A percentile compares a stretch with the other conserved stretches of the same genome.
phyloP scores from a whole-genome alignment of 352 stramenopile species.

The Pythium guiyangense region DNA sequence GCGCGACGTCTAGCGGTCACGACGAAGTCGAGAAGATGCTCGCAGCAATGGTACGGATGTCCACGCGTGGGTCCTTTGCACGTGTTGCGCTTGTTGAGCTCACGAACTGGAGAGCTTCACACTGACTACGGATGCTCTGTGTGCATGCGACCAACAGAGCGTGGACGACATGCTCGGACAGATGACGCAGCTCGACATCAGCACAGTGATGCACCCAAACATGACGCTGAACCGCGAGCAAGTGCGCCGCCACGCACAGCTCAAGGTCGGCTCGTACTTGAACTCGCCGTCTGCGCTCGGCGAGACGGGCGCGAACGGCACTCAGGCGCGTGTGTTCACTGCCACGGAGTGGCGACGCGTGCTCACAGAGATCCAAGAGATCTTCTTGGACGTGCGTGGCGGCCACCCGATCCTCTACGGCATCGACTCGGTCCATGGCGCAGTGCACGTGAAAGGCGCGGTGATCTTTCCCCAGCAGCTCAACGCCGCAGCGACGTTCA shows the following conservation, averaged over 20 bases:
- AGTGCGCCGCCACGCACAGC: conserved; percentile 60
- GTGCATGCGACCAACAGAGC: conserved; percentile 6
- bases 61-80: background rate
- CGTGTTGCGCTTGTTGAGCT: background rate
- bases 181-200: conserved; percentile 91
- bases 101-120: background rate
- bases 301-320: conserved; percentile 22
- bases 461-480: conserved; percentile 88
- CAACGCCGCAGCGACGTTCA: conserved; percentile 87
- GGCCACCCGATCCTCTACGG: conserved; percentile 81
- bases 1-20: background rate
- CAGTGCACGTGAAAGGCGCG: conserved; percentile 80
- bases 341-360: conserved; percentile 65
- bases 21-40: conserved; percentile 8
- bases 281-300: conserved; percentile 58
- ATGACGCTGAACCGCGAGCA: conserved; percentile 53
- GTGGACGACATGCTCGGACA: conserved; percentile 74
- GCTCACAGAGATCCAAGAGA: conserved; percentile 72
- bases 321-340: conserved; percentile 31
- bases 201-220: conserved; percentile 63
- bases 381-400: conserved; percentile 55
- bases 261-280: conserved; percentile 88
- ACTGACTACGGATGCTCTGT: background rate
- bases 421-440: conserved; percentile 90
- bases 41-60: conserved; percentile 5